A percentile compares a stretch with the other conserved stretches of the same genome.
phyloP scores from a whole-genome alignment of 768 basidiomycete species.

The Termitomyces sp. region DNA sequence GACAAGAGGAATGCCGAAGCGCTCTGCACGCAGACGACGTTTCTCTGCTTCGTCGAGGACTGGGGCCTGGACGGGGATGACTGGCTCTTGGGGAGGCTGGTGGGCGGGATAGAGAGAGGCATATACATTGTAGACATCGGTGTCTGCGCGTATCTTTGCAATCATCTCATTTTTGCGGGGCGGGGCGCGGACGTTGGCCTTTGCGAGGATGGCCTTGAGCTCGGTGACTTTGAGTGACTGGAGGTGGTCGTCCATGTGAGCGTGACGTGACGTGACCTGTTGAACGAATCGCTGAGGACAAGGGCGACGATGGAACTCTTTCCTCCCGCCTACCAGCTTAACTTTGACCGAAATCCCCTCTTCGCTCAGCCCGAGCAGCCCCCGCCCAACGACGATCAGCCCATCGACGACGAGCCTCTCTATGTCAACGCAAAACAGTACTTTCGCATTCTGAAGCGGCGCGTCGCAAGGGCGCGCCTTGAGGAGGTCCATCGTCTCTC shows the following conservation, averaged over 20 bases:
- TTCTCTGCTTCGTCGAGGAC: conserved; percentile 40
- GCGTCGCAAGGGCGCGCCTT: conserved; percentile 83
- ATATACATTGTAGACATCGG: conserved; percentile 39
- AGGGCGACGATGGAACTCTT: conserved; percentile 42
- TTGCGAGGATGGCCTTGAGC: conserved; percentile 55
- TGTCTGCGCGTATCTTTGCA: conserved; percentile 48
- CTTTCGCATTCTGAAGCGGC: conserved; percentile 94
- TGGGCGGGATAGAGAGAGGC: conserved; percentile 20
- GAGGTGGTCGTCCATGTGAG: conserved; percentile 26
- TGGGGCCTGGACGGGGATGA: background rate
- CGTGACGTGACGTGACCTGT: conserved; percentile 17
- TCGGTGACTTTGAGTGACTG: conserved; percentile 70
- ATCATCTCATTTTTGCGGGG: conserved; percentile 66
- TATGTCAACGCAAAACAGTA: conserved; percentile 99
- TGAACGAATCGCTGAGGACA: conserved; percentile 21
- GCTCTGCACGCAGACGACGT: conserved; percentile 55
- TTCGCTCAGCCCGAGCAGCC: conserved; percentile 16
- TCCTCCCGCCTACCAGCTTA: conserved; percentile 48
- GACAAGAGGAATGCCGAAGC: conserved; percentile 67
- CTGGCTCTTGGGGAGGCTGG: conserved; percentile 11
- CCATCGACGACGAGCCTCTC: conserved; percentile 91
- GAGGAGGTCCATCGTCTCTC: conserved; percentile 94
- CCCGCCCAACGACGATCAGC: conserved; percentile 18
- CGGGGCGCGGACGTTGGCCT: conserved; percentile 41
- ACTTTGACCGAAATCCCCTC: conserved; percentile 22